Base-by-base conservation (phyloP, 1,284 basidiomycete genomes). In the Fomes fomentarius region DNA sequence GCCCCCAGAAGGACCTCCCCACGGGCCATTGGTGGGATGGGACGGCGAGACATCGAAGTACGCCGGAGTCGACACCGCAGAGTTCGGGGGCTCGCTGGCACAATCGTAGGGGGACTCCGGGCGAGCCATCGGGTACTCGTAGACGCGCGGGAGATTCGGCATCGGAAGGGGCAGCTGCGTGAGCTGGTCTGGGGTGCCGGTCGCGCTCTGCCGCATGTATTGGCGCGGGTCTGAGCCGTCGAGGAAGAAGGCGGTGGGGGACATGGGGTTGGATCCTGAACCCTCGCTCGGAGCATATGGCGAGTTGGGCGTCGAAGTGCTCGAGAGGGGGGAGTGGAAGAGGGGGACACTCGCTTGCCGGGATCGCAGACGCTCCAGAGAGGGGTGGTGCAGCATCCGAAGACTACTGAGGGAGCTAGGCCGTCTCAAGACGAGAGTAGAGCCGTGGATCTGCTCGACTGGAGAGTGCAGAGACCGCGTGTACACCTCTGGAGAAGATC, bases 311-410 rank as follows among this genome's bases (percentile, higher is more conserved):
- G 60, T 56, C 19, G 60, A 58, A 19, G 55, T 52, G 50, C 54
- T 54, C 25, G 54, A 58, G 26, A 61, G 53, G 10, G 60, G 60
- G 30, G 56, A 58, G 46, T 54, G 57, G 37, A 54, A 54, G 26
- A 58, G 50, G 11, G 60, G 56, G 28, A 56, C 50, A 39, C 57
- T 57, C 15, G 52, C 42, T 15, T 53, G 55, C n/a, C 54, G 49
- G 31, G 48, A 43, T 4, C 59, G 56, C 9, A 61, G 56, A 7
- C 57, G 56, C 43, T 61, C 56, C 15, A 61, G 24, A 19, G 60
- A 58, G 7, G 60, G 60, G 26, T 61, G 60, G 37, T 58, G 60
- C 15, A 61, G 43, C 52, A 54, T 57, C n/a, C 56, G 54, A 3
- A 58, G 54, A 44, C 60, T 58, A 39, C 57, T 54, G 12, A 53